Evolutionary conservation across 1,284 basidiomycete genomes (phyloP).

Genomic region (Ceratobasidium sp.): DNA sequence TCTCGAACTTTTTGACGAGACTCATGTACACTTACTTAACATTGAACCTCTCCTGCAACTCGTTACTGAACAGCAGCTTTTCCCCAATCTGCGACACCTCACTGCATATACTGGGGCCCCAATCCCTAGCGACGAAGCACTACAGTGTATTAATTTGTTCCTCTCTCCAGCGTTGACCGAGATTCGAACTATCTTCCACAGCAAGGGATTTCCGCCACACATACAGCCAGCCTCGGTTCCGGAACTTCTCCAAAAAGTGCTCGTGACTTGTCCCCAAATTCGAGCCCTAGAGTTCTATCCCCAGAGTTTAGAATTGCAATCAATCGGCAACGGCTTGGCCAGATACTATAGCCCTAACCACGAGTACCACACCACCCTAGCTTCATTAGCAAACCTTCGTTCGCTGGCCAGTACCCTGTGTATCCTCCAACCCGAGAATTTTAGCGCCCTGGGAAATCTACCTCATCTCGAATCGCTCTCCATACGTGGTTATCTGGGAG

Average conservation of each 20-base stretch:
- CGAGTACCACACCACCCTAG: background rate
- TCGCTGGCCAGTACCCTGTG: background rate
- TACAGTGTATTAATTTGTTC: background rate
- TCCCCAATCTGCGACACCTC: background rate
- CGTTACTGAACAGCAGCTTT: background rate
- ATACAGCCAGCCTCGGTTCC: background rate
- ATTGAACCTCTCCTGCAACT: background rate
- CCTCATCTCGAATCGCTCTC: background rate
- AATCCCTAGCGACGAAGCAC: background rate
- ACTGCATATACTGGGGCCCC: background rate
- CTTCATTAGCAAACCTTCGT: background rate
- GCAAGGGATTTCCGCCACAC: background rate
- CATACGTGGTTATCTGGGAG: background rate
- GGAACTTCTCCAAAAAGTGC: background rate
- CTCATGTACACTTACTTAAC: background rate
- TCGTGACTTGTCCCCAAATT: background rate
- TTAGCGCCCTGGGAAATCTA: background rate
- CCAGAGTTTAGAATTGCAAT: background rate
- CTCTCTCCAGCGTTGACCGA: background rate
- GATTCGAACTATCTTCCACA: slow-evolving; percentile 1
- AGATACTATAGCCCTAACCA: background rate
- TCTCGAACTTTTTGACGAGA: background rate
- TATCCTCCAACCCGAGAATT: background rate
- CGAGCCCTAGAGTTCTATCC: slow-evolving; percentile 3
- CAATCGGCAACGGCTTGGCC: background rate